Evolutionary conservation across 1,284 basidiomycete genomes (phyloP), one percentile per base, ranked within the genome.

Genomic region (Naganishia sp.): DNA sequence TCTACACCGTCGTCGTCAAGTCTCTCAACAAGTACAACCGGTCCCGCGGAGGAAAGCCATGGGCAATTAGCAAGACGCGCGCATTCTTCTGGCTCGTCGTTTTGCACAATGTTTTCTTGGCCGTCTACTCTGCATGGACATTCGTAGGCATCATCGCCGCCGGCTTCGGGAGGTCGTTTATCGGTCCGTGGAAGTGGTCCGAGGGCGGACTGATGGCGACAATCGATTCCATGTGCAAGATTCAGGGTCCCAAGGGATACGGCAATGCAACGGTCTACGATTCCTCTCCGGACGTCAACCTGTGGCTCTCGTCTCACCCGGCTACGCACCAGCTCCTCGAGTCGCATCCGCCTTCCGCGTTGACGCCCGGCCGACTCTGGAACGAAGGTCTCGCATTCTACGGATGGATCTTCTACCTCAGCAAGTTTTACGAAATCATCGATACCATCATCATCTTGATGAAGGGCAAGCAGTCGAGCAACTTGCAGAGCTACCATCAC

Each of bases 81-180:
- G 25, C 50, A 23, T 68, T 68, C 58, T 65, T 65, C 53, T 65
- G 53, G 58, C 55, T 68, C 41, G 63, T 68, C 32, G 50, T 68
- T 2, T 21, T 60, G 25, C 67, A 68, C 43, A 68, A 68, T 28
- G 67, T 68, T 32, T 65, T 63, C 42, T 57, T 68, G 23, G 67
- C 67, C 51, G 46, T 68, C 63, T 68, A 68, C 41, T 68, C 67
- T n/a, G 67, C 63, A 17, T 68, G 67, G 67, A 68, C 67, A 17
- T 68, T 68, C 43, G 56, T 65, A 17, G 67, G 67, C 11, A 65
- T 68, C 43, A 41, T 63, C 23, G 52, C 57, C 21, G 67, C 57
- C 2, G 58, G 52, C 25, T 65, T 61, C n/a, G 52, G 51, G n/a
- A 65, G 50, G 55, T 51, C 62, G 13, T 67, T 67, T n/a, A 28